Percentiles rank a stretch among this genome's conserved stretches.
Conservation (phyloP, 495 filamentous ascomycete genomes). For the Aspergillus hancockii region DNA sequence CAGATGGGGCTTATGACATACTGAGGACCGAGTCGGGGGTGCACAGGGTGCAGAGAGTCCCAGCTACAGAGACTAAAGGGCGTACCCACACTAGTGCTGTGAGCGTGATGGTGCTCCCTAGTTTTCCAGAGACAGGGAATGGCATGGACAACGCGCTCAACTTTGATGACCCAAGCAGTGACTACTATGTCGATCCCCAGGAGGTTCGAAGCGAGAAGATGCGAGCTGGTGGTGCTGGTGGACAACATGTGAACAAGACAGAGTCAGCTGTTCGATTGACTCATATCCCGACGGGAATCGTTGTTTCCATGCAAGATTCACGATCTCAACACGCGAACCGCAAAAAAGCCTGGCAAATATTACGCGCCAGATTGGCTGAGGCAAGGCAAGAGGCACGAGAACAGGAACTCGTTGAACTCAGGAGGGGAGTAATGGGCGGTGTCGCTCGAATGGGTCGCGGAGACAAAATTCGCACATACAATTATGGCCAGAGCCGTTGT, state of each 20-base stretch:
- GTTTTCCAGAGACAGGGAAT: slow-evolving; percentile 62
- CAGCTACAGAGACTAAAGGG: slow-evolving; percentile 84
- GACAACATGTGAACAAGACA: slow-evolving; percentile 97
- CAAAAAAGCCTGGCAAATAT: slow-evolving; percentile 78
- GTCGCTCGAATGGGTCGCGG: slow-evolving; percentile 80
- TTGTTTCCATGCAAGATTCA: slow-evolving; percentile 89
- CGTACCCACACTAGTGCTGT: slow-evolving; percentile 92
- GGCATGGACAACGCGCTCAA: slow-evolving; percentile 56
- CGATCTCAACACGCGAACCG: slow-evolving; percentile 90
- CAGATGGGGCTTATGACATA: slow-evolving; percentile 71
- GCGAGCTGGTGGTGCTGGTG: slow-evolving; percentile 87
- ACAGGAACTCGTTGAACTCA: slow-evolving; percentile 70
- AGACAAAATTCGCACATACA: slow-evolving; percentile 95
- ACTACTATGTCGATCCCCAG: slow-evolving; percentile 84
- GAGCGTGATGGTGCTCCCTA: slow-evolving; percentile 86
- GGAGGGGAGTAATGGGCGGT: slow-evolving; percentile 73
- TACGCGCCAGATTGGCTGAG: slow-evolving; percentile 83
- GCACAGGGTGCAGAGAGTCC: slow-evolving; percentile 91
- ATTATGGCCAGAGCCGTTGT: slow-evolving; percentile 88
- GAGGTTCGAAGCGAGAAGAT: slow-evolving; percentile 89
- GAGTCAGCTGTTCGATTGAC: slow-evolving; percentile 94
- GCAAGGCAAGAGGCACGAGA: slow-evolving; percentile 79
- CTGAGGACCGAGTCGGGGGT: slow-evolving; percentile 89
- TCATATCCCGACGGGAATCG: slow-evolving; percentile 82
- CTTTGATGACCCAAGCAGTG: slow-evolving; percentile 79